Evolutionary conservation across 495 filamentous ascomycete genomes (phyloP).

Genomic region (Thermothielavioides terrestris): DNA sequence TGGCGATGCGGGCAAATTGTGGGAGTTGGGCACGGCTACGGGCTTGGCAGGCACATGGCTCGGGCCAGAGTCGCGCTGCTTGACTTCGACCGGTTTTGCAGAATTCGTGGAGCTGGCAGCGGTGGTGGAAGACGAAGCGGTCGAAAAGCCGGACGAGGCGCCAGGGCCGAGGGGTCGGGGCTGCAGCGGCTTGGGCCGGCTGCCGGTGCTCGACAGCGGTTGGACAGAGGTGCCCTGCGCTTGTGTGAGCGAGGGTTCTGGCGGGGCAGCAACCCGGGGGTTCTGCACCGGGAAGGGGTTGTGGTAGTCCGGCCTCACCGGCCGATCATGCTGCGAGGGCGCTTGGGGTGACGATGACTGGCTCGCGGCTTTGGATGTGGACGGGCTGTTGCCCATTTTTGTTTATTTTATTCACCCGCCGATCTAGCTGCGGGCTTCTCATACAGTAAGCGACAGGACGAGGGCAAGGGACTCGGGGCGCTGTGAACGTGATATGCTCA

Average conservation of each 20-base stretch:
- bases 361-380: slow-evolving; percentile 21
- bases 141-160: slow-evolving; percentile 32
- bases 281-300: slow-evolving; percentile 26
- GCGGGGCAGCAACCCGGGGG: slow-evolving; percentile 41
- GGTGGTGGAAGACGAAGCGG: slow-evolving; percentile 26
- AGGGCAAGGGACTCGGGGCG: neutral
- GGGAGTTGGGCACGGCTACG: slow-evolving; percentile 42
- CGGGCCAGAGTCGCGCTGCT: slow-evolving; percentile 11
- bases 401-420: slow-evolving; percentile 3
- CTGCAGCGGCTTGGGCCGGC: slow-evolving; percentile 33
- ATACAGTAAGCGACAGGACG: neutral
- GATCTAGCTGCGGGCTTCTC: slow-evolving; percentile 10
- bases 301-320: slow-evolving; percentile 25
- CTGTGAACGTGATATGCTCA: neutral
- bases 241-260: slow-evolving; percentile 45
- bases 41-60: slow-evolving; percentile 34
- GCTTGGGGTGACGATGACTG: slow-evolving; percentile 17
- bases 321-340: slow-evolving; percentile 20
- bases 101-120: slow-evolving; percentile 21
- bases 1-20: slow-evolving; percentile 23
- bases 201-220: slow-evolving; percentile 30
- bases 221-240: slow-evolving; percentile 40
- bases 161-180: slow-evolving; percentile 16
- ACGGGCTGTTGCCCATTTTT: slow-evolving; percentile 34
- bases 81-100: slow-evolving; percentile 32